These are phyloP conservation scores for Phyllosticta paracitricarpa DNA, from an alignment of 2,329 filamentous ascomycete genomes.

Conservation along the genomic window DNA sequence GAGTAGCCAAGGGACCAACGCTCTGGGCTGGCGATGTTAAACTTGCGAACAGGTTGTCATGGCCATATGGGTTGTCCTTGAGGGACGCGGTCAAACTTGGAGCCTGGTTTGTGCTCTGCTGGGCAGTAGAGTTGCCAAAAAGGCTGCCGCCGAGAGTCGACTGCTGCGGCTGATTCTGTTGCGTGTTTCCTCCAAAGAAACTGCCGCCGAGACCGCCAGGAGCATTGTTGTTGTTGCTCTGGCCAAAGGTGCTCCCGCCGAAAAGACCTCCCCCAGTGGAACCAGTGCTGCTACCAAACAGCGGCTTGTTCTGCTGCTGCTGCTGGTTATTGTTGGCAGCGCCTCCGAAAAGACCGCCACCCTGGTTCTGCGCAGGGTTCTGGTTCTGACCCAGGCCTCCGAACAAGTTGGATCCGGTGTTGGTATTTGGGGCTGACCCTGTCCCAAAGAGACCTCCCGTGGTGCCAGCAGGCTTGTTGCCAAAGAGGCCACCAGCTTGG, in stretches of 20 bases:
- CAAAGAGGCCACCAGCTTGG: conserved; percentile 29
- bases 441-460: conserved; percentile 24
- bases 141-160: conserved; percentile 33
- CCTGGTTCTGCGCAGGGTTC: conserved; percentile 13
- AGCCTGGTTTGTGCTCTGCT: conserved; percentile 43
- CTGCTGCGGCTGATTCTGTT: conserved; percentile 33
- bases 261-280: conserved; percentile 38
- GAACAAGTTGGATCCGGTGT: conserved; percentile 19
- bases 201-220: conserved; percentile 18
- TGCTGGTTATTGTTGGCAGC: conserved; percentile 14
- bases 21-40: conserved; percentile 57
- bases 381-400: conserved; percentile 10
- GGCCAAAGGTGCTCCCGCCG: conserved; percentile 30
- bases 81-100: conserved; percentile 63
- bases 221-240: conserved; percentile 30
- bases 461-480: conserved; percentile 22
- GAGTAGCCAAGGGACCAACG: conserved; percentile 84
- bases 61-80: conserved; percentile 82
- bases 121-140: conserved; percentile 45
- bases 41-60: conserved; percentile 72
- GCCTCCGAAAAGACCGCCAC: conserved; percentile 22
- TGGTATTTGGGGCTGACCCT: conserved; percentile 10
- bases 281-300: conserved; percentile 20
- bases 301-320: conserved; percentile 28
- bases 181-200: conserved; percentile 34